Base-by-base conservation (phyloP, 257 asterid species). In the Thymus quinquecostatus region DNA sequence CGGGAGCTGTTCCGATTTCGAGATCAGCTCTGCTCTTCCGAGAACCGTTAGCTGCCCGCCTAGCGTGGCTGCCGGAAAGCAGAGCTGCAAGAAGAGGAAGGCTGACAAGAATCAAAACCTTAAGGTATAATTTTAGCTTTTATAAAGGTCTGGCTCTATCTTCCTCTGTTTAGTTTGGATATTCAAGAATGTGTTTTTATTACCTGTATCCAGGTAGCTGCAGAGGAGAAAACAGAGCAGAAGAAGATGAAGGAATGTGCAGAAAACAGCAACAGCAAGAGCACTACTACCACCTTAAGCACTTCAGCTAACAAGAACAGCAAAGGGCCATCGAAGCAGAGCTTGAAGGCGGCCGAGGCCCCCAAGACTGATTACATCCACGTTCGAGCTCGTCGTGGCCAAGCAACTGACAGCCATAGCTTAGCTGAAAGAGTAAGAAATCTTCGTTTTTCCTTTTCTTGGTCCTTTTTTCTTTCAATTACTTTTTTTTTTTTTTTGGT, bases 351-450 rank as follows among this genome's bases (percentile, higher is more conserved):
- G n/a, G 77, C 85, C 1, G 92, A 88, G 8, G 81, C 73, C 61
- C 89, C 88, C 10, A 92, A 85, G 80, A 82, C 80, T 1, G 97
- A 93, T 71, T 93, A 89, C 67, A 91, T 93, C 73, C 98, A 93
- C 57, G 98, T 93, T 65, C 83, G 98, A 67, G 98, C 98, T 2
- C 96, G 98, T 7, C 93, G 97, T 0, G 98, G 98, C 12, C 96
- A 93, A 74, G 98, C 98, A 77, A 93, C 98, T 12, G 98, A 93
- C 74, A 93, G 96, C 86, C 98, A 93, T 64, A 93, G 98, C 84
- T 83, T 93, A 77, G 98, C 97, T 10, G 98, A 93, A 85, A 86
- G 98, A 77, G 98, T 93, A 75, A 84, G 96, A 57, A 38, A 5
- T 3, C 28, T 5, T 1, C 5, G 14, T 49, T 48, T 38, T 38